A percentile compares a stretch with the other conserved stretches of the same genome.
Evolutionary conservation across 108 stramenopile genomes (phyloP).

Genomic region (Discostella pseudostelligera): DNA sequence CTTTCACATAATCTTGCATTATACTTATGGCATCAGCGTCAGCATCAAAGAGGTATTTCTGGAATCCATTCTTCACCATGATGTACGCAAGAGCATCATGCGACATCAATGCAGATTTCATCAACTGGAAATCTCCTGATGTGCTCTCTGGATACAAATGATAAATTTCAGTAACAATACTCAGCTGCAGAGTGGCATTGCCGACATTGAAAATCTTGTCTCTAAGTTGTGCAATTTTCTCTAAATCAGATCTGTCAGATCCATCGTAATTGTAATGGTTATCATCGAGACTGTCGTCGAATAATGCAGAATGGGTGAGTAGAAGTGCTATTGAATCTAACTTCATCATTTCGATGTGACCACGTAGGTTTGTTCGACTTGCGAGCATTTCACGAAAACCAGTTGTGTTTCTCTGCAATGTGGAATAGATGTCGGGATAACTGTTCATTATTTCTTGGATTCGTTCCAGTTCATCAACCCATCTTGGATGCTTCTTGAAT

Average conservation of each 20-base stretch:
- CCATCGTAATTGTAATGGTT: conserved; percentile 3
- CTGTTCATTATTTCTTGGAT: background rate
- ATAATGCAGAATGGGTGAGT: conserved; percentile 39
- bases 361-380: background rate
- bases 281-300: conserved; percentile 45
- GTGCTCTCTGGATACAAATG: conserved; percentile 34
- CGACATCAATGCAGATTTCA: conserved; percentile 19
- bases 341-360: conserved; percentile 7
- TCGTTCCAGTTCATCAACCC: conserved; percentile 19
- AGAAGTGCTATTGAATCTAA: conserved; percentile 11
- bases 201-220: conserved; percentile 54
- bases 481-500: conserved; percentile 21
- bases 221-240: conserved; percentile 35
- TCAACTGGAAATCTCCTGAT: conserved; percentile 47
- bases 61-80: conserved; percentile 47
- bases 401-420: conserved; percentile 7
- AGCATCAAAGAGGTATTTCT: conserved; percentile 51
- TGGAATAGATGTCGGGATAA: conserved; percentile 1
- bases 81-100: conserved; percentile 61
- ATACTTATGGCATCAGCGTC: conserved; percentile 14
- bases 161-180: conserved; percentile 43
- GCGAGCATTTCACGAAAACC: conserved; percentile 8
- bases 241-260: background rate
- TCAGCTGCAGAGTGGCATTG: conserved; percentile 32
- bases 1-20: conserved; percentile 19